These are phyloP conservation scores for Skeletonema costatum DNA, from an alignment of 108 stramenopile species.

Conservation along the genomic window DNA sequence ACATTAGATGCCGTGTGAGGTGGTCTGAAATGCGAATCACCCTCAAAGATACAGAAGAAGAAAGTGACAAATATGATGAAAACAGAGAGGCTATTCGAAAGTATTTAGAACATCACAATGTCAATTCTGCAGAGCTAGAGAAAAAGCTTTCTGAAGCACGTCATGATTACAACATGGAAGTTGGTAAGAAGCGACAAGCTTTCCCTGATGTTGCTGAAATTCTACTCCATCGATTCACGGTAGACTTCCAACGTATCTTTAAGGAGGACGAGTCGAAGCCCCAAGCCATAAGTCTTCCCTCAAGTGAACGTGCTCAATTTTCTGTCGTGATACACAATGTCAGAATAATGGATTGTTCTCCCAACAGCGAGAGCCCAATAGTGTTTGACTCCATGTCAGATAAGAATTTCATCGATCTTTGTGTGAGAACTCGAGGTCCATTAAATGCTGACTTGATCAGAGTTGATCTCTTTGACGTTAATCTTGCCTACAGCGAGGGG, in stretches of 20 bases:
- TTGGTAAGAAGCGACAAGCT: conserved; percentile 8
- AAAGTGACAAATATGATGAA: conserved; percentile 33
- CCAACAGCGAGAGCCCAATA: conserved; percentile 58
- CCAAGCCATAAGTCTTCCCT: conserved; percentile 21
- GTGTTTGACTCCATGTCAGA: conserved; percentile 75
- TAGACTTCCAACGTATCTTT: conserved; percentile 86
- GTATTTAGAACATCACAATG: conserved; percentile 45
- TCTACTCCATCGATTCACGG: conserved; percentile 68
- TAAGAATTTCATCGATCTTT: conserved; percentile 79
- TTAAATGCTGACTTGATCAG: conserved; percentile 70
- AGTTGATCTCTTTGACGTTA: conserved; percentile 80
- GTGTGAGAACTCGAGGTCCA: conserved; percentile 73
- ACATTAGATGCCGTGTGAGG: conserved; percentile 71
- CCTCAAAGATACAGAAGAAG: conserved; percentile 61
- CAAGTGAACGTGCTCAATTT: conserved; percentile 75
- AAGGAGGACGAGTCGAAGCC: conserved; percentile 51
- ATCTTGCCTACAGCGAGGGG: conserved; percentile 72
- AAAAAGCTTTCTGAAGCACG: conserved; percentile 39
- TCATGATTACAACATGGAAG: conserved; percentile 36
- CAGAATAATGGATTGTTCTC: conserved; percentile 72
- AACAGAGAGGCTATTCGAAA: conserved; percentile 38
- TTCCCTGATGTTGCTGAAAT: conserved; percentile 58
- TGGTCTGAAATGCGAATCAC: conserved; percentile 81
- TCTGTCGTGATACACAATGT: conserved; percentile 75
- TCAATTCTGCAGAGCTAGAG: conserved; percentile 44